These are phyloP conservation scores for Entomortierella parvispora DNA, from an alignment of 192 early-diverging fungal species.

Conservation along the genomic window DNA sequence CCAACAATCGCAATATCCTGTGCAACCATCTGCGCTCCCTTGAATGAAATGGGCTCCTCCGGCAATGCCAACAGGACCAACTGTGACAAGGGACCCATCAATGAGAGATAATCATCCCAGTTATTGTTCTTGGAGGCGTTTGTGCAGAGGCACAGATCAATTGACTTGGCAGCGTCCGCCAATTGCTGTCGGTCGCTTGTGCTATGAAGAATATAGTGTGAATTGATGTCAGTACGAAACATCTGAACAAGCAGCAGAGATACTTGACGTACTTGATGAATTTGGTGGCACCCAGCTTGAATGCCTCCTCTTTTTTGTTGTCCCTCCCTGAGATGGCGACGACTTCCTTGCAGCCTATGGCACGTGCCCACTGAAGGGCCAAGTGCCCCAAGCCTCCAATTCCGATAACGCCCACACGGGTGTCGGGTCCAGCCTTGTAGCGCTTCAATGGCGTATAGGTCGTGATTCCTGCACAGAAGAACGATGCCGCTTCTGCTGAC, in stretches of 20 bases:
- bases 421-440: slow-evolving; percentile 52
- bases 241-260: background rate
- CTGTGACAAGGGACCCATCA: slow-evolving; percentile 64
- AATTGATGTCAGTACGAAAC: background rate
- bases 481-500: slow-evolving; percentile 66
- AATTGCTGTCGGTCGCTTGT: background rate
- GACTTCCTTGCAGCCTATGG: slow-evolving; percentile 58
- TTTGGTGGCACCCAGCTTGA: slow-evolving; percentile 63
- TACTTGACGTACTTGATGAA: slow-evolving; percentile 29
- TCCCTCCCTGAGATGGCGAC: slow-evolving; percentile 59
- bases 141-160: slow-evolving; percentile 43
- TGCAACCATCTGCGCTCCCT: slow-evolving; percentile 54
- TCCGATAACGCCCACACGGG: slow-evolving; percentile 67
- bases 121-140: slow-evolving; percentile 44
- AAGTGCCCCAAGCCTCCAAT: slow-evolving; percentile 76
- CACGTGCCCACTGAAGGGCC: slow-evolving; percentile 67
- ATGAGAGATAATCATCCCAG: slow-evolving; percentile 56
- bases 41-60: slow-evolving; percentile 59
- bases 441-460: slow-evolving; percentile 67
- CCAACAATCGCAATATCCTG: slow-evolving; percentile 73
- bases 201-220: background rate
- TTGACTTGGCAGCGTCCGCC: background rate
- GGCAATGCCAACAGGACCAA: slow-evolving; percentile 72
- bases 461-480: slow-evolving; percentile 89
- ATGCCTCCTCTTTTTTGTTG: slow-evolving; percentile 64